Evolutionary conservation across 2,329 filamentous ascomycete species (phyloP).

Genomic region (Akanthomyces uredinophilus): DNA sequence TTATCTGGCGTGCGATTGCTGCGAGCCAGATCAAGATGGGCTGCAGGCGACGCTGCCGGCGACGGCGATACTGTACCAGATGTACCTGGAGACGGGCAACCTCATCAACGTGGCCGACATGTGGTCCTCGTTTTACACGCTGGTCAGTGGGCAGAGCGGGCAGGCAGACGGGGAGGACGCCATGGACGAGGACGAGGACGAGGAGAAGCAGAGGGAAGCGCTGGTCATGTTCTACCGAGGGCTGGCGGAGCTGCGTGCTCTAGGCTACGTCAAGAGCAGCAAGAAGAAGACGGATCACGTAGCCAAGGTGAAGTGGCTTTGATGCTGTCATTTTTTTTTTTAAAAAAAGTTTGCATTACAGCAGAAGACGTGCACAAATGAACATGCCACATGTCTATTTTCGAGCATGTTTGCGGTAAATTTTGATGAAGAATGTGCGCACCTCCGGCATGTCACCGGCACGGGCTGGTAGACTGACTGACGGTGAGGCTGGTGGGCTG

Average conservation of each 20-base stretch:
- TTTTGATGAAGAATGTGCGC: not conserved
- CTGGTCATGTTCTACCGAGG: conserved; percentile 79
- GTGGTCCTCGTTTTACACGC: conserved; percentile 69
- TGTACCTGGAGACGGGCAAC: conserved; percentile 71
- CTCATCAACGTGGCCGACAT: conserved; percentile 76
- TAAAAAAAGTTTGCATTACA: no score
- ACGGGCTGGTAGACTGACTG: not conserved
- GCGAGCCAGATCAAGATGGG: conserved; percentile 50
- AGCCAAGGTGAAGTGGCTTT: conserved; percentile 80
- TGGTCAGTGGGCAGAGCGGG: conserved; percentile 45
- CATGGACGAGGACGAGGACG: conserved; percentile 30
- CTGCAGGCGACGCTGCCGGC: conserved; percentile 60
- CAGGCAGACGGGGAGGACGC: conserved; percentile 29
- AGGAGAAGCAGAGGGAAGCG: conserved; percentile 49
- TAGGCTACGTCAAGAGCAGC: conserved; percentile 85
- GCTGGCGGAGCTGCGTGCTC: conserved; percentile 74
- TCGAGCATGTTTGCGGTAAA: not conserved
- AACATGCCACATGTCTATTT: not conserved
- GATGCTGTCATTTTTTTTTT: conserved; percentile 8
- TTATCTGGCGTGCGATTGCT: conserved; percentile 64
- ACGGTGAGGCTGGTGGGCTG: conserved; percentile 7
- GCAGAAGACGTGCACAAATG: not conserved
- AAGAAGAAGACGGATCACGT: conserved; percentile 91
- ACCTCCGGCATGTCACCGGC: not conserved
- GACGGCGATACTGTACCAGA: conserved; percentile 69